Base-by-base conservation (phyloP, 228 moss, liverwort and hornwort species). In the Sphagnum fallax region DNA sequence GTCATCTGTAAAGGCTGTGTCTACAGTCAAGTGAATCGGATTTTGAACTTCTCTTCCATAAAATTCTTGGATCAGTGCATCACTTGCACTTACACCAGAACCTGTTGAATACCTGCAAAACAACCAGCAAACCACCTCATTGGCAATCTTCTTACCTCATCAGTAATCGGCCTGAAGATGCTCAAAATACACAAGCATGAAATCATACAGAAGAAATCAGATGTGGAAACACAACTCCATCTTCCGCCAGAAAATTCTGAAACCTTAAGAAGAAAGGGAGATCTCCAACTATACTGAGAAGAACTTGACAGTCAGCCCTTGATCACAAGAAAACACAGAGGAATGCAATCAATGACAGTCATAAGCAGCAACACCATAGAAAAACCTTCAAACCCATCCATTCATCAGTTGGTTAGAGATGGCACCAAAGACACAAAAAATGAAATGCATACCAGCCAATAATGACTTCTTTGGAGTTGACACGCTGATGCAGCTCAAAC, bases 401-500 rank as follows among this genome's bases (percentile, higher is more conserved):
- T 32, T 32, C 32, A 32, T 32, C 32, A 32, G 32, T 1, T 32
- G 2, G 32, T 32, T 32, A 32, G 32, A 32, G 32, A 32, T 32
- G 32, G 32, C 32, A 32, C 32, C 2, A 32, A 32, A 2, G 32
- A 32, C 32, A 32, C 32, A 32, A 32, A 32, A 32, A 32, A 32
- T 32, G 32, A 32, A 32, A 32, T 32, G 32, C 75, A 66, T 81
- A 98, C 98, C 98, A 98, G 71, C 98, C 98, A 73, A 98, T 82
- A 49, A 98, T 94, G 4, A 89, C 94, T 84, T 98, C 98, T 75
- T 98, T 98, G 4, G 82, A 61, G 61, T 78, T 94, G 66, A 94
- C 97, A 13, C 98, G 91, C 79, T 98, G 94, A 78, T 94, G 98
- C 47, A 98, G 87, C 62, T 98, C 98, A 60, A 94, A 98, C 94